phyloP scores from a whole-genome alignment of 257 asterid species.

The Oldenlandia corymbosa region DNA sequence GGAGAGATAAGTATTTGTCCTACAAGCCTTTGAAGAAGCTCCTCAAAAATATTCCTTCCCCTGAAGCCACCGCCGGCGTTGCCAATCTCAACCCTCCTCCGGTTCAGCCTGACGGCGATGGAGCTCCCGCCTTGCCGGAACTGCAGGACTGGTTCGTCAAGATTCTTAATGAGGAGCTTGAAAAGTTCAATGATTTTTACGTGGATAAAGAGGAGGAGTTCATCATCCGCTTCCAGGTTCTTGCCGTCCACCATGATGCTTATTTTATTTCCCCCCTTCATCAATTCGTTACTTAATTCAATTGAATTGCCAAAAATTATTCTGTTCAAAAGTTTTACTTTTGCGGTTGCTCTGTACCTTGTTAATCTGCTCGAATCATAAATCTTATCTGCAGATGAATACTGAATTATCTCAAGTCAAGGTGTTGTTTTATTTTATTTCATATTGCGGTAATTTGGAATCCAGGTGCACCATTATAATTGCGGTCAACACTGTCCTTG shows the following conservation, averaged over 20 bases:
- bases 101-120: constrained; percentile 20
- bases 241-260: not conserved
- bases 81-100: constrained; percentile 3
- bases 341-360: not conserved
- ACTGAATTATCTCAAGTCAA: not conserved
- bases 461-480: not conserved
- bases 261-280: too few relatives aligned
- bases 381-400: too few relatives aligned
- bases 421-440: too few relatives aligned
- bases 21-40: constrained; percentile 87
- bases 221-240: constrained; percentile 80
- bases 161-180: constrained; percentile 60
- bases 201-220: constrained; percentile 93
- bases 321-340: not conserved
- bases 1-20: constrained; percentile 83
- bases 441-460: not conserved
- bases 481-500: not conserved
- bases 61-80: constrained; percentile 23
- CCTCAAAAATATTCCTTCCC: constrained; percentile 48
- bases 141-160: constrained; percentile 67
- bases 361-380: too few relatives aligned
- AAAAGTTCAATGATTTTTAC: constrained; percentile 90
- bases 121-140: constrained; percentile 27
- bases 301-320: too few relatives aligned
- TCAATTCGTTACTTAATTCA: not conserved